Percentiles rank a stretch among this genome's conserved stretches.
phyloP scores from a whole-genome alignment of 148 eudicot genomes.

The Fagopyrum esculentum region DNA sequence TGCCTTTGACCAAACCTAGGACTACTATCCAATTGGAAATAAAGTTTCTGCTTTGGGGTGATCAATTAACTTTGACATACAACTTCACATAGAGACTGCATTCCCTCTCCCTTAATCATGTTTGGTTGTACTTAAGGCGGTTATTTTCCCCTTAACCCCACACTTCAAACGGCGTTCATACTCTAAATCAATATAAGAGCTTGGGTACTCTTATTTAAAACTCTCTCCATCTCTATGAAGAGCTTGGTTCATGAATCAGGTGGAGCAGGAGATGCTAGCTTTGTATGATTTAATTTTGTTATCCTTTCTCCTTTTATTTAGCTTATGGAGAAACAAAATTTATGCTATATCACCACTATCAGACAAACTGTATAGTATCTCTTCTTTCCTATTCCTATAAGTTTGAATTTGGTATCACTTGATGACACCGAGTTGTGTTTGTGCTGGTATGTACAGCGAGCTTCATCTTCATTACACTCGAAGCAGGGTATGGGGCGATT shows the following conservation, averaged over 20 bases:
- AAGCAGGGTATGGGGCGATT: slow-evolving; percentile 29
- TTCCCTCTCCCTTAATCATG: not conserved
- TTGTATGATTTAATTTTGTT: not conserved
- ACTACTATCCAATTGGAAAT: not conserved
- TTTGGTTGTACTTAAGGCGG: not conserved
- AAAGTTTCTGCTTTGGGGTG: not conserved
- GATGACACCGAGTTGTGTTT: not conserved
- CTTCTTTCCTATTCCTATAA: not conserved
- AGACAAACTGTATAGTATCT: not conserved
- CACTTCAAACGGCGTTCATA: not conserved
- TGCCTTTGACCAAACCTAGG: not conserved
- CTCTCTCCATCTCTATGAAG: not conserved
- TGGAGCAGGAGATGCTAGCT: not conserved
- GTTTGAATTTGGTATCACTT: not conserved
- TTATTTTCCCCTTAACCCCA: not conserved
- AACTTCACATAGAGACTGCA: not conserved
- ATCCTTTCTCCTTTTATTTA: not conserved
- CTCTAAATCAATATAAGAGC: not conserved
- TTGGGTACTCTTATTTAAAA: not conserved
- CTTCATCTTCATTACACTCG: slow-evolving; percentile 18
- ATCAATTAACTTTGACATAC: not conserved
- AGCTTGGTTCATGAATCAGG: not conserved
- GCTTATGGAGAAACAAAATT: not conserved
- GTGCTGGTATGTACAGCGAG: slow-evolving; percentile 27
- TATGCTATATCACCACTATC: not conserved